phyloP scores from a whole-genome alignment of 2,329 filamentous ascomycete species.

The Pseudogymnoascus pannorum region DNA sequence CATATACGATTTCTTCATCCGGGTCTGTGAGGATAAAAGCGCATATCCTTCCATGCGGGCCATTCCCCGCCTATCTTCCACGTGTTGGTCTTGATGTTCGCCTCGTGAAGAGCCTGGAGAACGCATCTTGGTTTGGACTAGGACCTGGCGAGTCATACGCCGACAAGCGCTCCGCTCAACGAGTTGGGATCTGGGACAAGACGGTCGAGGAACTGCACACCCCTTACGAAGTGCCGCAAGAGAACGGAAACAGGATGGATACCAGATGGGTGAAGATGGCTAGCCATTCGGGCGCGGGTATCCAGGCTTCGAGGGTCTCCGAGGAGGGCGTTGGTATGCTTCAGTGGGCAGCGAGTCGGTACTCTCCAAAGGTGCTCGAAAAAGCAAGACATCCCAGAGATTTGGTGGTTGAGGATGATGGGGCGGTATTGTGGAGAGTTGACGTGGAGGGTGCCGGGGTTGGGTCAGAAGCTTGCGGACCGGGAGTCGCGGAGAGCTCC shows the following conservation, averaged over 20 bases:
- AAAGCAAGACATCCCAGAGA: slow-evolving; percentile 58
- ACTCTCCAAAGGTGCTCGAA: slow-evolving; percentile 45
- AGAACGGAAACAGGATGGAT: slow-evolving; percentile 57
- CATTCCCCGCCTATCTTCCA: slow-evolving; percentile 47
- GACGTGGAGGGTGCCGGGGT: slow-evolving; percentile 41
- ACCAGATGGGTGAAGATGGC: slow-evolving; percentile 46
- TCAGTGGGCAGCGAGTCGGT: slow-evolving; percentile 43
- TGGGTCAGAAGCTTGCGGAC: slow-evolving; percentile 43
- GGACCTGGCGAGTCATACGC: slow-evolving; percentile 58
- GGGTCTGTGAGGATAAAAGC: slow-evolving; percentile 42
- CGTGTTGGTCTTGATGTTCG: slow-evolving; percentile 54
- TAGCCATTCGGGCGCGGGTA: slow-evolving; percentile 25
- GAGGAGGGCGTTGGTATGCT: slow-evolving; percentile 39
- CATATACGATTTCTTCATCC: slow-evolving; percentile 43
- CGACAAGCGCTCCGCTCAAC: slow-evolving; percentile 52
- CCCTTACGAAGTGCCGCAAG: slow-evolving; percentile 60
- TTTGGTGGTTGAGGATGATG: slow-evolving; percentile 43
- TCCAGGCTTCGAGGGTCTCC: slow-evolving; percentile 29
- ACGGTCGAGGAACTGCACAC: slow-evolving; percentile 45
- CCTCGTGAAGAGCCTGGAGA: slow-evolving; percentile 39
- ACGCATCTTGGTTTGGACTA: slow-evolving; percentile 52
- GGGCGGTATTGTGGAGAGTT: slow-evolving; percentile 35
- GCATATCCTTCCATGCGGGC: slow-evolving; percentile 39
- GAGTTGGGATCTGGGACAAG: slow-evolving; percentile 41
- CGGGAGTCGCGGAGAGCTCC: slow-evolving; percentile 39